phyloP scores from a whole-genome alignment of 2,329 filamentous ascomycete genomes.

The Plectosphaerella cucumerina region DNA sequence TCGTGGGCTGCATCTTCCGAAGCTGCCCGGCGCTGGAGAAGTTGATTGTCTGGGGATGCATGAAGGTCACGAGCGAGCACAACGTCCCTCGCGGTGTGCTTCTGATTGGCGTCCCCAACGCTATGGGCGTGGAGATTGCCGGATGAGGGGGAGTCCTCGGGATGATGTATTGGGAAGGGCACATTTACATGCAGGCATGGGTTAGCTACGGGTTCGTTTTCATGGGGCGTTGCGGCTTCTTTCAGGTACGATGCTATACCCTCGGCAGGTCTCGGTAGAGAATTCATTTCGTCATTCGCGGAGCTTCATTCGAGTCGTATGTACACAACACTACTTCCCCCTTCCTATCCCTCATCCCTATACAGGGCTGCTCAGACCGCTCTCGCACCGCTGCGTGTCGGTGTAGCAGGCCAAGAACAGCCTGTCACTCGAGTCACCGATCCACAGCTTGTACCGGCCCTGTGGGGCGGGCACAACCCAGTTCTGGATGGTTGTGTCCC shows the following conservation, averaged over 20 bases:
- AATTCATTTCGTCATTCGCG: too few relatives aligned
- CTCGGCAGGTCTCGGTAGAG: too few relatives aligned
- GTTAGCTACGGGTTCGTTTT: too few relatives aligned
- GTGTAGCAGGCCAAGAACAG: slow-evolving; percentile 13
- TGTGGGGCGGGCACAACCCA: slow-evolving; percentile 50
- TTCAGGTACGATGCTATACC: too few relatives aligned
- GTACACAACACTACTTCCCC: too few relatives aligned
- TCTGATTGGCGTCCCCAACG: slow-evolving; percentile 55
- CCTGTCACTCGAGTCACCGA: slow-evolving; percentile 31
- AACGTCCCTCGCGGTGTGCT: slow-evolving; percentile 51
- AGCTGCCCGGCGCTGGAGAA: slow-evolving; percentile 57
- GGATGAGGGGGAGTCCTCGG: slow-evolving; percentile 19
- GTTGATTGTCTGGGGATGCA: slow-evolving; percentile 62
- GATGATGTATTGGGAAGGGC: too few relatives aligned
- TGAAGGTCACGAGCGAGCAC: slow-evolving; percentile 52
- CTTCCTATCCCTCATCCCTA: not conserved
- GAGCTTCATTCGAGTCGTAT: too few relatives aligned
- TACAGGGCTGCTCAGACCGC: slow-evolving; percentile 7
- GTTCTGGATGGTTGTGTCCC: slow-evolving; percentile 64
- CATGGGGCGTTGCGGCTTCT: too few relatives aligned
- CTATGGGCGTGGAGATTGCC: slow-evolving; percentile 56
- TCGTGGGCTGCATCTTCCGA: slow-evolving; percentile 61
- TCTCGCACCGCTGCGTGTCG: slow-evolving; percentile 7
- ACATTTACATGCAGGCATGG: too few relatives aligned
- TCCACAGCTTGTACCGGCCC: slow-evolving; percentile 32